phyloP scores from a whole-genome alignment of 2,329 filamentous ascomycete species.

The Apiospora rasikravindrae region DNA sequence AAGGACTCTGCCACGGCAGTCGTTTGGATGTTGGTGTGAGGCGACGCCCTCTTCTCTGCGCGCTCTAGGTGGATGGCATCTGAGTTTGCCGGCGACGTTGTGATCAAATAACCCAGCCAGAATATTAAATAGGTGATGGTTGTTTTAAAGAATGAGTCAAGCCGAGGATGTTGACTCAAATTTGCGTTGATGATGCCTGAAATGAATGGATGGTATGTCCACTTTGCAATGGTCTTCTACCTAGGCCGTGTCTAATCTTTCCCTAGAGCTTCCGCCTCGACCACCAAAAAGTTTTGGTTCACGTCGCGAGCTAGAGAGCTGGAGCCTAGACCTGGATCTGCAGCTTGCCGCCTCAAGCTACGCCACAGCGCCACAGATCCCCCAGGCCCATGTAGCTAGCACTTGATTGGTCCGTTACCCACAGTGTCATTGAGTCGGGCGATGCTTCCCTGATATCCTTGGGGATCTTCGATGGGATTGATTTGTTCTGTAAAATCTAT shows the following conservation, averaged over 20 bases:
- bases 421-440: neutral
- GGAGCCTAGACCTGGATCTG: neutral
- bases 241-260: constrained; percentile 10
- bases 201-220: constrained; percentile 7
- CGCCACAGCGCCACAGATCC: neutral
- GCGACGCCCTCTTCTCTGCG: constrained; percentile 19
- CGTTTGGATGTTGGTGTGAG: constrained; percentile 15
- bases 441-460: neutral
- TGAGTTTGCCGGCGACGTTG: neutral
- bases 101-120: neutral
- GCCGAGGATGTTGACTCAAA: neutral
- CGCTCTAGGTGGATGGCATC: constrained; percentile 18
- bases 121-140: neutral
- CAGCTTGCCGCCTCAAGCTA: neutral
- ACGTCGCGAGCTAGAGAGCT: constrained; percentile 4
- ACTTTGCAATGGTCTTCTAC: constrained; percentile 15
- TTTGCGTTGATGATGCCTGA: neutral
- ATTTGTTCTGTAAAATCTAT: neutral
- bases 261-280: constrained; percentile 1
- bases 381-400: neutral
- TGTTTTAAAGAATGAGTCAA: neutral
- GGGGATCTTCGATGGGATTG: neutral
- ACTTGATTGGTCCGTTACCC: neutral
- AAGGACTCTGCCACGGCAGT: constrained; percentile 8
- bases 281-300: constrained; percentile 8